Evolutionary conservation across 805 yeast species (phyloP).

Genomic region (Candida maesae): DNA sequence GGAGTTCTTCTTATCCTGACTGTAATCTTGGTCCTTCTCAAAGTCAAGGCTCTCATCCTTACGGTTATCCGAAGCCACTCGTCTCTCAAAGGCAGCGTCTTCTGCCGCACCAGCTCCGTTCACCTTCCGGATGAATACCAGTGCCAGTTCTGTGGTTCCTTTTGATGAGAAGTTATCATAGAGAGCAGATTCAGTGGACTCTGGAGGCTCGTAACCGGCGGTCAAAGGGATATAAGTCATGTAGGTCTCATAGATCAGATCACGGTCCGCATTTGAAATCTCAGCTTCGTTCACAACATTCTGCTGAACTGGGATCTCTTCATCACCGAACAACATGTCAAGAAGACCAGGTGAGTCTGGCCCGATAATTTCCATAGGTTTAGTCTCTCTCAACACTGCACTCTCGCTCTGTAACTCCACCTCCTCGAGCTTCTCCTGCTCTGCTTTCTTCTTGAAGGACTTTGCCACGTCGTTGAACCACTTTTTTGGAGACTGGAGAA

Average conservation of each 20-base stretch:
- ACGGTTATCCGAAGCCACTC: no score
- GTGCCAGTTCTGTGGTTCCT: no score
- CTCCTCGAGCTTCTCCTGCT: neutral
- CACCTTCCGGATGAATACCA: no score
- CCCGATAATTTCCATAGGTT: neutral
- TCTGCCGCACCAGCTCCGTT: no score
- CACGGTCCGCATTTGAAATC: neutral
- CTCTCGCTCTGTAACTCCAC: neutral
- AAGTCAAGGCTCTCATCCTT: no score
- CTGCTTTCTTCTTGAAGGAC: neutral
- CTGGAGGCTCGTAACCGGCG: neutral
- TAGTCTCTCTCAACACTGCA: neutral
- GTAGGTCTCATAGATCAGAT: neutral
- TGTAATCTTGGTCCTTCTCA: no score
- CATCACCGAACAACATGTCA: neutral
- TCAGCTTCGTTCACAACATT: neutral
- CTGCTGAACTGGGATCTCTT: no score
- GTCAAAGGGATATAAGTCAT: neutral
- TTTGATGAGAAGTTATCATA: no score
- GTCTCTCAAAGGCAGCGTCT: no score
- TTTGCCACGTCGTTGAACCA: conserved; percentile 6
- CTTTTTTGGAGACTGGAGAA: conserved; percentile 7
- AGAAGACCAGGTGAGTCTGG: neutral
- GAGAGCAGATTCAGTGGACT: no score
- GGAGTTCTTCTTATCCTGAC: neutral